Conservation (phyloP, 345 rosid genomes). For the Eutrema japonicum region DNA sequence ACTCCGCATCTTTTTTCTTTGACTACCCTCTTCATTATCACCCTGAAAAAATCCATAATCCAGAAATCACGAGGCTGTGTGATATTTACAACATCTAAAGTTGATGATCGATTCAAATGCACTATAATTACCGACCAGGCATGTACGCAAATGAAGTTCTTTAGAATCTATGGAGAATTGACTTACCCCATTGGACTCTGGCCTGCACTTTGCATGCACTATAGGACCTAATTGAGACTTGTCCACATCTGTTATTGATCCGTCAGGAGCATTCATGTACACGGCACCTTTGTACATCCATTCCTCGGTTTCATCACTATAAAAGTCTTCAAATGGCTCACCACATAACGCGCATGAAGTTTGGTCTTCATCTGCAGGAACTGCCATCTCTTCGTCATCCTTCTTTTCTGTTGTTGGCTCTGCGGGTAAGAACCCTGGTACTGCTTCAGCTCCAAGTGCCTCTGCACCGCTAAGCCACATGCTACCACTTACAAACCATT, state of each 20-base stretch:
- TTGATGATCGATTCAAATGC: background rate
- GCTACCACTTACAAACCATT: conserved; percentile 93
- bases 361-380: conserved; percentile 98
- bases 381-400: conserved; percentile 91
- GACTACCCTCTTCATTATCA: conserved; percentile 70
- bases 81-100: background rate
- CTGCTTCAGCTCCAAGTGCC: conserved; percentile 91
- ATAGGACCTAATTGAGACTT: conserved; percentile 90
- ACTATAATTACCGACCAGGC: background rate
- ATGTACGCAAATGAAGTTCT: conserved; percentile 22
- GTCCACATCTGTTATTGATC: conserved; percentile 62
- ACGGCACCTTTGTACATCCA: conserved; percentile 99
- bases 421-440: conserved; percentile 83
- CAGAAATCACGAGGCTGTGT: conserved; percentile 14
- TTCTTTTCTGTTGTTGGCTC: conserved; percentile 77
- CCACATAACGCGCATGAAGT: conserved; percentile 92
- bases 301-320: conserved; percentile 94
- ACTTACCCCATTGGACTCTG: conserved; percentile 69
- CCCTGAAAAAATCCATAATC: conserved; percentile 56
- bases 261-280: conserved; percentile 84
- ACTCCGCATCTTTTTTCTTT: conserved; percentile 70
- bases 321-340: conserved; percentile 94
- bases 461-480: conserved; percentile 99
- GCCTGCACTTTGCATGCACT: conserved; percentile 97
- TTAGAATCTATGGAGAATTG: conserved; percentile 15